Evolutionary conservation across 2,329 filamentous ascomycete species (phyloP).

Genomic region (Emmonsiellopsis sp.): DNA sequence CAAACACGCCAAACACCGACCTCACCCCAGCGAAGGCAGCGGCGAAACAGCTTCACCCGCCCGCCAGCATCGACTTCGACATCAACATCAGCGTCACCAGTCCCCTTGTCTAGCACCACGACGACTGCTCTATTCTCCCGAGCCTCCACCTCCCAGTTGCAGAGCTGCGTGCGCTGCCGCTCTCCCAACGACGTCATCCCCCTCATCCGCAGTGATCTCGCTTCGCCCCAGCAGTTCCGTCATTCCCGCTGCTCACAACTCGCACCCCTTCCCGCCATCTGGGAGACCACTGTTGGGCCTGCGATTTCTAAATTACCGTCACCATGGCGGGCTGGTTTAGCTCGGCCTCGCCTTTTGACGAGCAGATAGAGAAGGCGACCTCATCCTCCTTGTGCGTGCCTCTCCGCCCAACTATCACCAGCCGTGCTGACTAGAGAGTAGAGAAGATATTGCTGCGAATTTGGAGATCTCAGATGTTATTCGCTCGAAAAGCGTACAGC

Average conservation of each 20-base stretch:
- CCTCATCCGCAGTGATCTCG: neutral
- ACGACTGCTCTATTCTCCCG: neutral
- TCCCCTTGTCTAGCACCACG: neutral
- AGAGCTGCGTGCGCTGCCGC: neutral
- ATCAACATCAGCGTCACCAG: neutral
- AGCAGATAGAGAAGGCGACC: constrained; percentile 93
- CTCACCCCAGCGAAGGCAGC: neutral
- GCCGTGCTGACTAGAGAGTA: constrained; percentile 27
- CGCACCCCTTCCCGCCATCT: neutral
- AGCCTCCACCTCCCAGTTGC: neutral
- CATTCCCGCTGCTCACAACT: neutral
- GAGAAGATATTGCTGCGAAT: constrained; percentile 93
- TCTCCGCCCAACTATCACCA: constrained; percentile 5
- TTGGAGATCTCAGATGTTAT: constrained; percentile 97
- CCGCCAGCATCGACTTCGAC: neutral
- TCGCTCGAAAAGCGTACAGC: constrained; percentile 91
- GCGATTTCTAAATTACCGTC: constrained; percentile 18
- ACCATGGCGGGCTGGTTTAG: constrained; percentile 97
- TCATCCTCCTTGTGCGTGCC: constrained; percentile 74
- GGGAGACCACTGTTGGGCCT: neutral
- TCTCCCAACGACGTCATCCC: neutral
- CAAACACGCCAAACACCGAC: neutral
- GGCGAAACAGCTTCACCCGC: neutral
- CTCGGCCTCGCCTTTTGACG: constrained; percentile 84
- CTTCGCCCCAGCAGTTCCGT: neutral